phyloP scores from a whole-genome alignment of 768 basidiomycete genomes.

The Vararia minispora region DNA sequence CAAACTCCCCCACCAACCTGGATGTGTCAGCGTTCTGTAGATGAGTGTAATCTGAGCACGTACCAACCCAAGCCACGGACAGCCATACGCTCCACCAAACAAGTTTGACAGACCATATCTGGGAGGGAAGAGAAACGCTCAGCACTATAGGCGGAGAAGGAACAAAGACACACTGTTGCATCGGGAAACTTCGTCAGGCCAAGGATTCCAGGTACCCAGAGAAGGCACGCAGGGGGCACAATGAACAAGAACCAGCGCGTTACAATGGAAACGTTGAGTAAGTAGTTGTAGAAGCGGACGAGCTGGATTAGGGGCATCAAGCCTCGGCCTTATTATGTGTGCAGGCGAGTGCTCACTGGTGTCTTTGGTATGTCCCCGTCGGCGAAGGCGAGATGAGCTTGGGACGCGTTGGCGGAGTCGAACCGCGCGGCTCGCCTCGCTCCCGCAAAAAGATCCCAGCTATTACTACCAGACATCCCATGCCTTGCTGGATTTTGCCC shows the following conservation, averaged over 20 bases:
- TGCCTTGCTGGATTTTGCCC: too few species aligned
- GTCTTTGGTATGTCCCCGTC: constrained; percentile 52
- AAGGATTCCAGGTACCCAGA: constrained; percentile 74
- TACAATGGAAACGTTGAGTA: constrained; percentile 64
- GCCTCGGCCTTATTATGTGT: background rate
- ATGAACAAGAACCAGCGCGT: constrained; percentile 77
- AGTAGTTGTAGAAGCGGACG: constrained; percentile 56
- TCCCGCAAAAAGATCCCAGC: constrained; percentile 41
- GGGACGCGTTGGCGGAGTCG: constrained; percentile 39
- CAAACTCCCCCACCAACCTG: constrained; percentile 72
- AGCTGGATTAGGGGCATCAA: constrained; percentile 28
- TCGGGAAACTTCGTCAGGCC: constrained; percentile 40
- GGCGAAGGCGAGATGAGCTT: constrained; percentile 42
- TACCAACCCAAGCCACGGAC: constrained; percentile 66
- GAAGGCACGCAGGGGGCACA: constrained; percentile 50
- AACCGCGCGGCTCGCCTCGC: constrained; percentile 45
- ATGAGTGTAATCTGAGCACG: background rate
- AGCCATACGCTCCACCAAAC: constrained; percentile 85
- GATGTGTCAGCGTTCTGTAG: too few species aligned
- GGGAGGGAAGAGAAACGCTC: background rate
- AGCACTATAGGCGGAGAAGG: background rate
- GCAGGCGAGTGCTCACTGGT: constrained; percentile 24
- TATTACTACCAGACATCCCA: too few species aligned
- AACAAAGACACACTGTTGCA: constrained; percentile 31
- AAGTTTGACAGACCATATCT: constrained; percentile 51